Conservation (phyloP, 768 basidiomycete genomes). For the Mycena galopus region DNA sequence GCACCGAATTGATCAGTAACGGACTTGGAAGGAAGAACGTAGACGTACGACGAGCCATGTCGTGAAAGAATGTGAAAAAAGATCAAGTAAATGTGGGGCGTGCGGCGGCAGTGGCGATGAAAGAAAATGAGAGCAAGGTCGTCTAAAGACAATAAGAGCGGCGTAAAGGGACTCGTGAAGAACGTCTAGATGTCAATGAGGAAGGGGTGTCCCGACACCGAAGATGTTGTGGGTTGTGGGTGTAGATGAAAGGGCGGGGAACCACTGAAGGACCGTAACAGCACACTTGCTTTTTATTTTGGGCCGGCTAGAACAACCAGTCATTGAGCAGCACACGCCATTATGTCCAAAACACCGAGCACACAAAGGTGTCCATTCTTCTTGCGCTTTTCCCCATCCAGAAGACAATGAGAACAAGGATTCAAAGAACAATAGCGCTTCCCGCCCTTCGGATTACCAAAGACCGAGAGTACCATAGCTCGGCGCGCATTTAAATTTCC, state of each 20-base stretch:
- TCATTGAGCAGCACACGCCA: slow-evolving; percentile 15
- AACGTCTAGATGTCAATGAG: slow-evolving; percentile 23
- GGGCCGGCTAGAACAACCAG: slow-evolving; percentile 19
- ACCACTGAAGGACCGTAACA: slow-evolving; percentile 8
- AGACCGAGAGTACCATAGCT: no score
- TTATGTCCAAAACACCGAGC: slow-evolving; percentile 30
- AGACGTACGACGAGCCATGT: slow-evolving; percentile 33
- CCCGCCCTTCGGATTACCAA: no score
- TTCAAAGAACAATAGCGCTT: slow-evolving; percentile 29
- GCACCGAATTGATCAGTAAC: not conserved
- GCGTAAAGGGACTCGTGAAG: slow-evolving; percentile 31
- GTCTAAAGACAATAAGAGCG: slow-evolving; percentile 23
- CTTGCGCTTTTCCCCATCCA: slow-evolving; percentile 23
- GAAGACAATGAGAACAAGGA: slow-evolving; percentile 37
- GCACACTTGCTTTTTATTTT: slow-evolving; percentile 8
- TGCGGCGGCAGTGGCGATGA: not conserved
- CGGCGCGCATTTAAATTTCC: no score
- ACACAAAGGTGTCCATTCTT: slow-evolving; percentile 28
- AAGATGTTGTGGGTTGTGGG: slow-evolving; percentile 14
- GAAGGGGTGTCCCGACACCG: slow-evolving; percentile 31
- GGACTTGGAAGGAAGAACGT: not conserved
- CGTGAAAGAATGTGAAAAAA: not conserved
- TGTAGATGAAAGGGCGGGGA: slow-evolving; percentile 6
- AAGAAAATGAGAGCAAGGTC: slow-evolving; percentile 20
- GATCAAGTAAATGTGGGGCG: not conserved